These are phyloP conservation scores for Microcos paniculata DNA, from an alignment of 345 rosid species.

Conservation along the genomic window DNA sequence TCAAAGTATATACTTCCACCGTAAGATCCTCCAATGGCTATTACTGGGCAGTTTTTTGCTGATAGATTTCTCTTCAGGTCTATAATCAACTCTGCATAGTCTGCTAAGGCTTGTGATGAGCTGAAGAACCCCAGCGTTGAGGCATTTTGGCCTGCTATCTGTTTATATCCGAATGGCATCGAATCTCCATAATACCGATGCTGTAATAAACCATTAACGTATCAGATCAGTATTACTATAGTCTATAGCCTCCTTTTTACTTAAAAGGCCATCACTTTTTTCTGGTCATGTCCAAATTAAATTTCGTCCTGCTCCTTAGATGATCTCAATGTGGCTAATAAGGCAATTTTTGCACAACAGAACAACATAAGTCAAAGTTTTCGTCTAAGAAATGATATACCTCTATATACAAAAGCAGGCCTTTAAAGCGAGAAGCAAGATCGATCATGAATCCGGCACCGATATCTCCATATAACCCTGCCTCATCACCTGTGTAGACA, in stretches of 20 bases:
- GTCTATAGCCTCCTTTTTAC: no score
- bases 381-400: not conserved
- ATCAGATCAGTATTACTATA: no score
- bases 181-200: constrained; percentile 43
- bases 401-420: not conserved
- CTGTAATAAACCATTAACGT: constrained; percentile 5
- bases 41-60: constrained; percentile 26
- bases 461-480: not conserved
- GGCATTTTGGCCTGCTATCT: constrained; percentile 17
- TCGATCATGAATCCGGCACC: not conserved
- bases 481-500: not conserved
- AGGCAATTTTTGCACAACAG: no score
- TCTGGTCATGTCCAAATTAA: no score
- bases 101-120: constrained; percentile 40
- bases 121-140: constrained; percentile 31
- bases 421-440: not conserved
- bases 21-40: constrained; percentile 41
- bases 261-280: no score
- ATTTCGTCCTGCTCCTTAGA: no score
- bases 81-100: constrained; percentile 31
- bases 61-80: constrained; percentile 22
- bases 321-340: no score
- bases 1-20: constrained; percentile 32
- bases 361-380: no score
- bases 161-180: constrained; percentile 25